Percentiles rank a stretch among this genome's conserved stretches.
phyloP scores from a whole-genome alignment of 1,284 basidiomycete species.

The Fomitiporia mediterranea region DNA sequence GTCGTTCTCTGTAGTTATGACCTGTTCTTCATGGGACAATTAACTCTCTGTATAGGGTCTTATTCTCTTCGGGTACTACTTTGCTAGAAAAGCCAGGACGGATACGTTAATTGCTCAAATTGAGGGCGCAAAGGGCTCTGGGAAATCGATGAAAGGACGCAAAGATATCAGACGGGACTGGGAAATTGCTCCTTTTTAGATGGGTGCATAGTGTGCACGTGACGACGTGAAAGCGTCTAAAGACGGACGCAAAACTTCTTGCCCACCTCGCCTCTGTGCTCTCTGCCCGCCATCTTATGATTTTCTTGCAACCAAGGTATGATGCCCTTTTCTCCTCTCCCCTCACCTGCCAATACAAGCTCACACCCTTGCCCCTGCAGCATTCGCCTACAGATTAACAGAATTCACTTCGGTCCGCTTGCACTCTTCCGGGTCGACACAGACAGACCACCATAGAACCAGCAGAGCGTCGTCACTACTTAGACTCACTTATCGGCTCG shows the following conservation, averaged over 20 bases:
- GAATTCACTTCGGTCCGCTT: slow-evolving; percentile 45
- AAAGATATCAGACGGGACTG: background rate
- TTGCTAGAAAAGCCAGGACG: too few relatives aligned
- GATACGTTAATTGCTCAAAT: too few relatives aligned
- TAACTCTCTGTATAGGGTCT: too few relatives aligned
- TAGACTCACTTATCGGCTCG: slow-evolving; percentile 23
- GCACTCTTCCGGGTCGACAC: slow-evolving; percentile 56
- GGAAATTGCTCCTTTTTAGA: background rate
- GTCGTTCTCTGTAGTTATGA: too few relatives aligned
- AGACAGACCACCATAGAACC: slow-evolving; percentile 71
- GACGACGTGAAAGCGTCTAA: background rate
- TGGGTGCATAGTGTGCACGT: background rate
- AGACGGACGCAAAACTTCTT: slow-evolving; percentile 9
- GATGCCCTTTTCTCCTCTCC: background rate
- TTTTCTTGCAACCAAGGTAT: slow-evolving; percentile 17
- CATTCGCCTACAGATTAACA: slow-evolving; percentile 18
- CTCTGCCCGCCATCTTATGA: slow-evolving; percentile 14
- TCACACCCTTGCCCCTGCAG: background rate
- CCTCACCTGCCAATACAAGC: background rate
- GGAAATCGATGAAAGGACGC: background rate
- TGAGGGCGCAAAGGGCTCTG: background rate
- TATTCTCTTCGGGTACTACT: too few relatives aligned
- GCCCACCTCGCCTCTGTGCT: background rate
- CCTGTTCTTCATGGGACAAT: too few relatives aligned
- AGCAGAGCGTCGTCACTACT: slow-evolving; percentile 15